Evolutionary conservation across 768 basidiomycete species (phyloP).

Genomic region (Kwoniella sp.): DNA sequence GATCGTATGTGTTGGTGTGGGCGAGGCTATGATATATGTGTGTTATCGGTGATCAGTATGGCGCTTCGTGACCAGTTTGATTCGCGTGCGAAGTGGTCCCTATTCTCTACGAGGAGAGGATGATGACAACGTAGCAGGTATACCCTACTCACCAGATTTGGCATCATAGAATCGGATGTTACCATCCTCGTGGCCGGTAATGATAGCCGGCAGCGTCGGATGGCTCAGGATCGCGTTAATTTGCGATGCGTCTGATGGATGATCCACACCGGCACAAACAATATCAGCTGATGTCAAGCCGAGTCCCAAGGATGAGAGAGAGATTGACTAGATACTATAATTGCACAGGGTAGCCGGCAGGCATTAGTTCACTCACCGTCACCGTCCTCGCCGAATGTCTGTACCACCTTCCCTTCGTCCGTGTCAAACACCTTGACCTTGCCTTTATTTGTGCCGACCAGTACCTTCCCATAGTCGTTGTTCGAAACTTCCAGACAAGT

Average conservation of each 20-base stretch:
- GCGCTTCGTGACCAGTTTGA: too few species aligned
- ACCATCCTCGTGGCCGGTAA: slow-evolving; percentile 92
- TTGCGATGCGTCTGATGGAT: slow-evolving; percentile 17
- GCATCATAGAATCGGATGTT: slow-evolving; percentile 88
- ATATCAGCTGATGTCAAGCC: too few species aligned
- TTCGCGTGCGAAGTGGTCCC: too few species aligned
- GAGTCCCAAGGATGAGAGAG: too few species aligned
- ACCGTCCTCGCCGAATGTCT: slow-evolving; percentile 61
- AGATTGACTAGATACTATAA: too few species aligned
- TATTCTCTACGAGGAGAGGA: too few species aligned
- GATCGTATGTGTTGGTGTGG: slow-evolving; percentile 86
- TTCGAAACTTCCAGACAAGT: slow-evolving; percentile 83
- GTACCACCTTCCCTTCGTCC: slow-evolving; percentile 54
- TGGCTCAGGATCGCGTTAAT: slow-evolving; percentile 61
- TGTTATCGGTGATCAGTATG: too few species aligned
- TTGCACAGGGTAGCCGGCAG: too few species aligned
- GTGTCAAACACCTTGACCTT: slow-evolving; percentile 88
- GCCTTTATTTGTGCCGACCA: slow-evolving; percentile 86
- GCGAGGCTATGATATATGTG: slow-evolving; percentile 59
- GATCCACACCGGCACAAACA: too few species aligned
- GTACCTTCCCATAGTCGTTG: slow-evolving; percentile 76
- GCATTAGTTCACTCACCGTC: slow-evolving; percentile 58
- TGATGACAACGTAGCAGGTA: background rate
- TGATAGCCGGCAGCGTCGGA: slow-evolving; percentile 82
- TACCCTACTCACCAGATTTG: slow-evolving; percentile 66